phyloP scores from a whole-genome alignment of 129 eudicot genomes.

The Centella asiatica region DNA sequence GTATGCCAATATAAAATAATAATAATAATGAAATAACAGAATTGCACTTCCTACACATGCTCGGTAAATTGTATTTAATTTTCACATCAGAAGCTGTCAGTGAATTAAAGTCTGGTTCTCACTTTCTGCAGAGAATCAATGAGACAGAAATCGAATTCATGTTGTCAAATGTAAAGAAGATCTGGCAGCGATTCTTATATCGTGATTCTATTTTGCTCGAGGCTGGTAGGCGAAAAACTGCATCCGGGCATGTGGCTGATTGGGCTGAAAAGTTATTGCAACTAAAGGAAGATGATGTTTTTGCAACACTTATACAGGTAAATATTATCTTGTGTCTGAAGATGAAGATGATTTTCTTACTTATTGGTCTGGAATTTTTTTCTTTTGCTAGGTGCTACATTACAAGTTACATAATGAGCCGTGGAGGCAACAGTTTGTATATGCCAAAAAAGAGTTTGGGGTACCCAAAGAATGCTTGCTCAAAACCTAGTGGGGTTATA shows the following conservation, averaged over 20 bases:
- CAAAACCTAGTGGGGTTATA: conserved; percentile 18
- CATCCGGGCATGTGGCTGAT: conserved; percentile 29
- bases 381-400: conserved; percentile 45
- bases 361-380: too few relatives aligned
- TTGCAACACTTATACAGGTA: conserved; percentile 86
- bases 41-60: background rate
- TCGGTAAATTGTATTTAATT: background rate
- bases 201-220: conserved; percentile 76
- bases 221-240: conserved; percentile 75
- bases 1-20: background rate
- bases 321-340: background rate
- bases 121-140: conserved; percentile 46
- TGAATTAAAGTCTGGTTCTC: conserved; percentile 10
- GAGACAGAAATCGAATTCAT: conserved; percentile 79
- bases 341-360: too few relatives aligned
- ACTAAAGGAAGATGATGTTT: conserved; percentile 58
- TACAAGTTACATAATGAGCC: conserved; percentile 74
- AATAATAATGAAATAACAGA: background rate
- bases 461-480: conserved; percentile 53
- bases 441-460: conserved; percentile 35
- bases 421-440: conserved; percentile 44
- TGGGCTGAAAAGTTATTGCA: conserved; percentile 63
- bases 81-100: conserved; percentile 1
- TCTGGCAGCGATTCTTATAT: conserved; percentile 87
- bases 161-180: conserved; percentile 70